Conservation (phyloP, 352 stramenopile species). For the Elongisporangium anandrum region DNA sequence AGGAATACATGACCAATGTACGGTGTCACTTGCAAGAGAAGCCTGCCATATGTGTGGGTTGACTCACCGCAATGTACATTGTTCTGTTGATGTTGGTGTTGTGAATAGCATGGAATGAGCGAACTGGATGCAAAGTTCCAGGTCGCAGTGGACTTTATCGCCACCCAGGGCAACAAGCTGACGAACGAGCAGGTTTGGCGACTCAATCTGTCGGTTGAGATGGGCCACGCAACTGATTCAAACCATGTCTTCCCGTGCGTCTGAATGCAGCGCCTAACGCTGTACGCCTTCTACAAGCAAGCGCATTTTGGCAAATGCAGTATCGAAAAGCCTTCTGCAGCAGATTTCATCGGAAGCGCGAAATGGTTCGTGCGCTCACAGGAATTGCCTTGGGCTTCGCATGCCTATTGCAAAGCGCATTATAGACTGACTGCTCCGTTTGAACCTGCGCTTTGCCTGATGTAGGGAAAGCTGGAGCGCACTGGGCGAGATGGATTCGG, state of each 20-base stretch:
- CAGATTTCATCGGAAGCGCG: slow-evolving; percentile 59
- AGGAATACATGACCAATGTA: slow-evolving; percentile 57
- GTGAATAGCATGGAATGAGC: slow-evolving; percentile 43
- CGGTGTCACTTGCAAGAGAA: background rate
- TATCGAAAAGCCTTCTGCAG: slow-evolving; percentile 48
- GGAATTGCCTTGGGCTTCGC: background rate
- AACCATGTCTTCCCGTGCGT: background rate
- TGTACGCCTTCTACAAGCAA: slow-evolving; percentile 86
- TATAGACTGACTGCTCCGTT: background rate
- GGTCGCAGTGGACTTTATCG: slow-evolving; percentile 67
- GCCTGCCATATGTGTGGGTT: background rate
- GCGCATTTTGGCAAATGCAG: slow-evolving; percentile 52
- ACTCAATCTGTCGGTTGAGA: background rate
- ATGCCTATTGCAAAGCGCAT: background rate
- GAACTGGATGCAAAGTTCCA: slow-evolving; percentile 66
- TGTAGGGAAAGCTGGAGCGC: slow-evolving; percentile 64
- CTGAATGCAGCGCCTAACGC: slow-evolving; percentile 44
- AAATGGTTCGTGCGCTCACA: slow-evolving; percentile 49
- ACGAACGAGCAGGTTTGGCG: slow-evolving; percentile 56
- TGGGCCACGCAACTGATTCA: background rate
- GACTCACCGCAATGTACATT: background rate
- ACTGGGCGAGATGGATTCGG: slow-evolving; percentile 45
- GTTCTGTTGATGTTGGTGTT: slow-evolving; percentile 6
- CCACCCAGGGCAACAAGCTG: slow-evolving; percentile 37
- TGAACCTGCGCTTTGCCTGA: background rate